Evolutionary conservation across 441 rosid species (phyloP).

Genomic region (Adansonia gregorii): DNA sequence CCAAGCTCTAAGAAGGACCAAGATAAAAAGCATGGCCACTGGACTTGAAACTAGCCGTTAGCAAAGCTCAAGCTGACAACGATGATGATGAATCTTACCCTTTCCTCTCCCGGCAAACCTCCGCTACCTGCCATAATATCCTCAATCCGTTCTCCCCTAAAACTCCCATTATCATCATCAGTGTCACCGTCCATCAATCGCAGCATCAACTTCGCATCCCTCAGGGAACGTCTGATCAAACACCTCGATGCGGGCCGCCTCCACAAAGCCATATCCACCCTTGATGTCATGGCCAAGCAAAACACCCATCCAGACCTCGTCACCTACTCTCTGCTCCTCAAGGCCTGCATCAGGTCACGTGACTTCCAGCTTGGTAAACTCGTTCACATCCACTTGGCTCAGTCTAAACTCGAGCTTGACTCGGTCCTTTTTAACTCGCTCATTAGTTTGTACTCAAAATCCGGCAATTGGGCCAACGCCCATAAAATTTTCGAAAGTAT

Average conservation of each 20-base stretch:
- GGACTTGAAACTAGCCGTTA: background rate
- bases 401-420: conserved; percentile 49
- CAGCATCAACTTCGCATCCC: conserved; percentile 21
- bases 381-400: conserved; percentile 47
- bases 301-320: conserved; percentile 47
- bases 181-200: conserved; percentile 6
- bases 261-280: conserved; percentile 49
- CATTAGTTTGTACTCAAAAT: conserved; percentile 61
- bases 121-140: conserved; percentile 34
- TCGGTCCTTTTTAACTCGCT: conserved; percentile 55
- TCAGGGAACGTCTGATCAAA: conserved; percentile 37
- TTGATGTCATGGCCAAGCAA: conserved; percentile 43
- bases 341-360: conserved; percentile 58
- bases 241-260: conserved; percentile 54
- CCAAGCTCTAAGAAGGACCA: no score
- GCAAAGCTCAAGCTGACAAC: background rate
- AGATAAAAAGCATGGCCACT: background rate
- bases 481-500: conserved; percentile 47
- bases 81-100: conserved; percentile 37
- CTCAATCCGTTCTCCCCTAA: conserved; percentile 29
- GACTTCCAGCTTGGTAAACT: conserved; percentile 50
- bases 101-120: conserved; percentile 49
- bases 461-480: conserved; percentile 45
- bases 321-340: conserved; percentile 63
- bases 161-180: background rate